Conservation (phyloP, 306 rosid species). For the Sphenostylis stenocarpa region DNA sequence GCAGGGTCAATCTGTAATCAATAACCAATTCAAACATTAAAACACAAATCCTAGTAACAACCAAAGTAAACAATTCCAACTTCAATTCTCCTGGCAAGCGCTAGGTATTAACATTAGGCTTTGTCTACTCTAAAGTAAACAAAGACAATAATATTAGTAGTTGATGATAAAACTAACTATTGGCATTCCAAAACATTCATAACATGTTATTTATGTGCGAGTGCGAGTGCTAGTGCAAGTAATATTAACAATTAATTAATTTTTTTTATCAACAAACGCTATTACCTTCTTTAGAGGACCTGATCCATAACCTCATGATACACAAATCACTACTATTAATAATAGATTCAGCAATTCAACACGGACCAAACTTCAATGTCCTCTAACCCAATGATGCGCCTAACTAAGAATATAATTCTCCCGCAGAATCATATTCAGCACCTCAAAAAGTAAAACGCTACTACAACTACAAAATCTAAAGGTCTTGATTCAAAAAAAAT, state of each 20-base stretch:
- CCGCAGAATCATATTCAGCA: neutral
- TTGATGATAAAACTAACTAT: neutral
- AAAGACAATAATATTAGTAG: neutral
- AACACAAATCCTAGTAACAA: neutral
- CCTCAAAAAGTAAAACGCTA: neutral
- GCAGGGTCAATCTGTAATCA: slow-evolving; percentile 81
- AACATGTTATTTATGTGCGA: neutral
- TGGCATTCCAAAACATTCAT: neutral
- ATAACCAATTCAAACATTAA: slow-evolving; percentile 8
- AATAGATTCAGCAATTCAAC: neutral
- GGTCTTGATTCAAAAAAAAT: neutral
- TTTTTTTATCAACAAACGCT: neutral
- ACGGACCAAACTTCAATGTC: neutral
- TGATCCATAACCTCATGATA: neutral
- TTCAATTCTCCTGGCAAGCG: neutral
- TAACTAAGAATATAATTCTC: neutral
- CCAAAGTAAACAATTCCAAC: neutral
- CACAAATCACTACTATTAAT: neutral
- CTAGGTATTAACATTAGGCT: neutral
- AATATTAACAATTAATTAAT: neutral
- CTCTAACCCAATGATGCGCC: neutral
- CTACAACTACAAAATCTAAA: neutral
- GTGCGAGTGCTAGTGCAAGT: no score
- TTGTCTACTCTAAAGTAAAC: neutral
- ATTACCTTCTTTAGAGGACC: neutral